Evolutionary conservation across 2,329 filamentous ascomycete genomes (phyloP), one percentile per base, ranked within the genome.

Genomic region (Alternaria solani): DNA sequence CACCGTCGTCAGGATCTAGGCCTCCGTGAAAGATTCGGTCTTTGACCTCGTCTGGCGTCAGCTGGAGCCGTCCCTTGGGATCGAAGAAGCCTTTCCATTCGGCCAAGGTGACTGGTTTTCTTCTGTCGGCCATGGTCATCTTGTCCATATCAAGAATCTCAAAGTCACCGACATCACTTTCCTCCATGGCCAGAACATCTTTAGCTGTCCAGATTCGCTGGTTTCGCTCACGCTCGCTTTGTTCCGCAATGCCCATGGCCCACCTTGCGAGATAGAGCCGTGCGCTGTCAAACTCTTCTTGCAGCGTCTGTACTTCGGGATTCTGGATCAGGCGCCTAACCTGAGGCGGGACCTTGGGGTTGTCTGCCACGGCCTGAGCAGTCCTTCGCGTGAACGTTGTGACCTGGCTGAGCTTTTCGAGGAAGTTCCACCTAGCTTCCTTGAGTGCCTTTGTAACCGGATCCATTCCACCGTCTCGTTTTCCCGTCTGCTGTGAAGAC

Each of bases 171-270:
- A 99, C 92, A 61, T 93, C 93, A 30, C 93, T 97, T 66, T 97
- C 91, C 76, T 99, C 96, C 76, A 96, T 91, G 71, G 96, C 94
- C 71, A 98, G 84, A 4, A 97, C 91, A 79, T 99, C 95, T 65
- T 89, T 89, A 1, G 93, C 94, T 0, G 94, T 97, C 91, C 93
- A 99, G 73, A 97, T 94, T 47, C 94, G 85, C 77, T 94, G 91
- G 52, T 89, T 91, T 25, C 90, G 85, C 70, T 99, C 95, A 39
- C 89, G 86, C 74, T 99, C 95, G 71, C 94, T 94, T 81, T 99
- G 95, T 77, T 99, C 96, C 0, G 95, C 94, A 65, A 99, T 97
- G 7, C 93, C 93, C 95, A 99, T 98, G 2, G 95, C 95, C 95
- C 95, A 99, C 64, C 95, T 86, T 23, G 95, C 95, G 39, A 99